These are phyloP conservation scores for Allium fistulosum DNA, from an alignment of 106 monocot species.

Conservation along the genomic window DNA sequence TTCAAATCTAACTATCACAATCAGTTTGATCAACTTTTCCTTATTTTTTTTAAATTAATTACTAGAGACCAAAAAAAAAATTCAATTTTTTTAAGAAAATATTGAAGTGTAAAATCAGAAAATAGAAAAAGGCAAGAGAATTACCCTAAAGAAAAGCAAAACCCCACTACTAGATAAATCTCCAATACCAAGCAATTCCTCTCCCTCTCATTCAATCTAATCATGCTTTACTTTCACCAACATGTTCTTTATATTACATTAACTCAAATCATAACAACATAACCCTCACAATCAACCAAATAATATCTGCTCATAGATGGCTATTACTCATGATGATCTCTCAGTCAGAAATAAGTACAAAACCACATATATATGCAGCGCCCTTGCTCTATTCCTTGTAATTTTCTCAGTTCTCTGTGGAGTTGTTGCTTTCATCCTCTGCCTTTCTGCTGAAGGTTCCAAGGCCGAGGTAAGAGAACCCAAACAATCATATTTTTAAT, in stretches of 20 bases:
- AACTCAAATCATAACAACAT: background rate
- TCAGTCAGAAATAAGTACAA: slow-evolving; percentile 12
- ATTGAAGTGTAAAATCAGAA: no score
- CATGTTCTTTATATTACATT: background rate
- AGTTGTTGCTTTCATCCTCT: slow-evolving; percentile 55
- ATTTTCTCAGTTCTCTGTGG: slow-evolving; percentile 62
- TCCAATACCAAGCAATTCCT: slow-evolving; percentile 32
- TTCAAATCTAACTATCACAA: no score
- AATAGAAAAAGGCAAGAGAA: slow-evolving; percentile 16
- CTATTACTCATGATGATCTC: slow-evolving; percentile 61
- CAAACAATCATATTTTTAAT: background rate
- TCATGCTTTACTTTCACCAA: background rate
- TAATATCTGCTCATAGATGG: slow-evolving; percentile 16
- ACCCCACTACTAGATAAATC: background rate
- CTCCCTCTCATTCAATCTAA: slow-evolving; percentile 19
- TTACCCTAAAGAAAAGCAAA: slow-evolving; percentile 19
- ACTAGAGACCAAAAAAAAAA: no score
- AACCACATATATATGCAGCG: slow-evolving; percentile 17
- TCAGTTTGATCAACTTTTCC: no score
- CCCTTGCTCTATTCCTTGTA: slow-evolving; percentile 42
- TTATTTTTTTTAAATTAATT: no score
- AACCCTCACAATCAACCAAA: background rate
- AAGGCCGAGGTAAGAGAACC: slow-evolving; percentile 36
- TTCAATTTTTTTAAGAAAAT: no score
- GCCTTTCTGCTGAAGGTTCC: slow-evolving; percentile 69